Conservation (phyloP, 192 early-diverging fungal genomes). For the Rhizoclosmatium sp. region DNA sequence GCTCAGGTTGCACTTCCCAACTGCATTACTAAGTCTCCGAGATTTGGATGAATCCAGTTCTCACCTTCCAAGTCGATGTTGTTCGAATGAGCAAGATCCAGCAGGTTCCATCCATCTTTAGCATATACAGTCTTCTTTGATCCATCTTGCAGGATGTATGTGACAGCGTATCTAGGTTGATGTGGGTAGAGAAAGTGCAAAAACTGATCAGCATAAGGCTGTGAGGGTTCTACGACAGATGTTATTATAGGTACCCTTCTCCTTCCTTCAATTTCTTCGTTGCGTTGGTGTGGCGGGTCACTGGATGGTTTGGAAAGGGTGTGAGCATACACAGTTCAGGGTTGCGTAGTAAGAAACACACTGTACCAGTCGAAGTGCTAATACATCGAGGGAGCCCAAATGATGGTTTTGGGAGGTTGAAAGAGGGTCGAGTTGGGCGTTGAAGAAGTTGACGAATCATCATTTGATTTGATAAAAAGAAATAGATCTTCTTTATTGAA, state of each 20-base stretch:
- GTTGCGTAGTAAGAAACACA: no score
- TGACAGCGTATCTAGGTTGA: slow-evolving; percentile 61
- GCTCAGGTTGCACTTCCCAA: neutral
- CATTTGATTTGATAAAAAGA: neutral
- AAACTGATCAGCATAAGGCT: neutral
- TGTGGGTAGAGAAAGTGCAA: neutral
- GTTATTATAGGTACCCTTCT: slow-evolving; percentile 8
- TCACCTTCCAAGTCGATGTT: slow-evolving; percentile 93
- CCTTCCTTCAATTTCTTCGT: slow-evolving; percentile 16
- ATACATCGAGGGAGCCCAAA: no score
- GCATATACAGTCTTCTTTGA: slow-evolving; percentile 78
- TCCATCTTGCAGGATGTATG: slow-evolving; percentile 86
- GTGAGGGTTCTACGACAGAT: neutral
- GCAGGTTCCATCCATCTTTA: slow-evolving; percentile 83
- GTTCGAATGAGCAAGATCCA: slow-evolving; percentile 91
- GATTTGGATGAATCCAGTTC: neutral
- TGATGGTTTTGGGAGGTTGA: no score
- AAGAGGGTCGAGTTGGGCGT: neutral
- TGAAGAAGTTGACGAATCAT: neutral
- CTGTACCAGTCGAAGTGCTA: no score
- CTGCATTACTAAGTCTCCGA: neutral
- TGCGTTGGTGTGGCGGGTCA: slow-evolving; percentile 12
- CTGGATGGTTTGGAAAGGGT: neutral
- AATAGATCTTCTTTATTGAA: neutral
- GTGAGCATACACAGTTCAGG: no score